Conservation (phyloP, 2,329 filamentous ascomycete species). For the Fusarium siculi region DNA sequence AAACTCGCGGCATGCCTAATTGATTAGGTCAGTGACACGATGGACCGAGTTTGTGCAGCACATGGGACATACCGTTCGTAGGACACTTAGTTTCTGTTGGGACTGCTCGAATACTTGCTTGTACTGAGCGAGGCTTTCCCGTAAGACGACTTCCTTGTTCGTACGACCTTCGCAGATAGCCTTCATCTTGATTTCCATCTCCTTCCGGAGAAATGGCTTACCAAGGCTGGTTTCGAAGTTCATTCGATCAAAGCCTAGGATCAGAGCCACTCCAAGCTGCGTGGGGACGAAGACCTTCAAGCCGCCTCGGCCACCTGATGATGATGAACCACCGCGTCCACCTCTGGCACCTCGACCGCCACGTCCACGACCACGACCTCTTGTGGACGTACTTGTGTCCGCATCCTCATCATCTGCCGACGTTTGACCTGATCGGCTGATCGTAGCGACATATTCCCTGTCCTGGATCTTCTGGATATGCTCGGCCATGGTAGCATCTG, state of each 20-base stretch:
- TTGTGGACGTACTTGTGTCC: conserved; percentile 52
- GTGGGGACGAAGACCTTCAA: conserved; percentile 94
- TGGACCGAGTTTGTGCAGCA: neutral
- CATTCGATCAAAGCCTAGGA: conserved; percentile 95
- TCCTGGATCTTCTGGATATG: conserved; percentile 97
- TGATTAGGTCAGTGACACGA: conserved; percentile 29
- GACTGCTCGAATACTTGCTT: conserved; percentile 86
- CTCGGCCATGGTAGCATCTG: conserved; percentile 98
- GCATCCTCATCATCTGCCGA: conserved; percentile 52
- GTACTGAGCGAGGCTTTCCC: conserved; percentile 88
- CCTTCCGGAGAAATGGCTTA: conserved; percentile 95
- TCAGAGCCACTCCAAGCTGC: conserved; percentile 87
- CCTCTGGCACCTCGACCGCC: conserved; percentile 54
- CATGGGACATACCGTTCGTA: conserved; percentile 65
- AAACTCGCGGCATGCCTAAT: conserved; percentile 54
- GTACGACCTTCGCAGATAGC: conserved; percentile 91
- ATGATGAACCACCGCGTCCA: conserved; percentile 53
- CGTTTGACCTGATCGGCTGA: conserved; percentile 55
- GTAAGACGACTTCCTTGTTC: conserved; percentile 78
- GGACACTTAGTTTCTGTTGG: conserved; percentile 75
- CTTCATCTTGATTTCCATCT: conserved; percentile 98
- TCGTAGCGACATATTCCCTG: conserved; percentile 82
- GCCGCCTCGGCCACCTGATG: conserved; percentile 57
- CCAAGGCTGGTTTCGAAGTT: conserved; percentile 91
- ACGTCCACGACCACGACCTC: conserved; percentile 62